Base-by-base conservation (phyloP, 441 rosid genomes). In the Euphorbia corollata region DNA sequence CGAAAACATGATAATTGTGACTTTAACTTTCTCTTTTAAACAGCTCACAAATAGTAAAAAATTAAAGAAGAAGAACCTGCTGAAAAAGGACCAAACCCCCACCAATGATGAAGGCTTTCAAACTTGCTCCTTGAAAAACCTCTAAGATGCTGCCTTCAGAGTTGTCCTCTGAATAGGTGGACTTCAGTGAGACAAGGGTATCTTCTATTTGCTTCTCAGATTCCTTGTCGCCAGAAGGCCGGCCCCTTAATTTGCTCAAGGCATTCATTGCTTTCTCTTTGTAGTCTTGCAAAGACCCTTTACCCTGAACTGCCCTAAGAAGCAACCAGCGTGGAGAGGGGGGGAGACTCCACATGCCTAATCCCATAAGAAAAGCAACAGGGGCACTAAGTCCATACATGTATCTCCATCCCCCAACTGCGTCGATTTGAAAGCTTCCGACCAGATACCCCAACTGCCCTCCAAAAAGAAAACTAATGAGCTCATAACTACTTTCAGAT, bases 71-170 rank as follows among this genome's bases (percentile, higher is more conserved):
- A 65, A 71, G 70, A 71, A 90, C 98, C 98, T 93, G 97, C 64
- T 93, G 99, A 77, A 93, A 93, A 77, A 93, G 91, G 61, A 93
- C 97, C 82, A 93, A 84, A 71, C 99, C 99, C 65, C 97, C 99
- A 72, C 83, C 92, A 65, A 93, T 93, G 43, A 85, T 78, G 79
- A 90, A 83, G 74, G 99, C 99, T 83, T 93, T 93, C 85, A 93
- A 78, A 76, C 82, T 84, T 41, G 95, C 86, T 59, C 99, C 99
- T 68, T 87, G 96, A 74, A 93, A 83, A 41, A 87, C 89, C 84
- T 93, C 97, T 74, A 85, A 70, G 81, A 93, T 75, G 73, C 81
- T 89, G 65, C 90, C 93, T 64, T 87, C 88, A 36, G 92, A 79
- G 75, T 83, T 77, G 71, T 78, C 87, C 23, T 83, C 87, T 45